These are phyloP conservation scores for Breynia disticha DNA, from an alignment of 441 rosid species.

Conservation along the genomic window DNA sequence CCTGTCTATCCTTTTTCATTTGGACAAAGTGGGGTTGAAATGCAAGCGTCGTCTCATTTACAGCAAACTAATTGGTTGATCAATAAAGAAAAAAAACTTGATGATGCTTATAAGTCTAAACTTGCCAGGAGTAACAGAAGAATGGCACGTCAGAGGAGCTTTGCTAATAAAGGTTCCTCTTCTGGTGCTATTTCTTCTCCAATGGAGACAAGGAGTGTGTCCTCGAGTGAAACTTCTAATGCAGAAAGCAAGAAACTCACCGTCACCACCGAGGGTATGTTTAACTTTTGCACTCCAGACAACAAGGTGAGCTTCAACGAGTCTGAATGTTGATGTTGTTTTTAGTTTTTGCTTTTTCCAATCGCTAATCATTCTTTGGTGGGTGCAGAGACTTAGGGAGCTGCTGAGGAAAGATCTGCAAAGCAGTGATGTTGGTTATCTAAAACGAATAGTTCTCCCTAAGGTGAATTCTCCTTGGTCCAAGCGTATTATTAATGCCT, in stretches of 20 bases:
- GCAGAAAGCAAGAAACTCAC: not conserved
- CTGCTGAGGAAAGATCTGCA: constrained; percentile 42
- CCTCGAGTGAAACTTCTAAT: constrained; percentile 8
- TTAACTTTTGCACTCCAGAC: constrained; percentile 29
- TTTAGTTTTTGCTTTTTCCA: constrained; percentile 3
- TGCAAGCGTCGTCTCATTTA: not conserved
- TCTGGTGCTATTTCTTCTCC: constrained; percentile 14
- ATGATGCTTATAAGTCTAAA: constrained; percentile 38
- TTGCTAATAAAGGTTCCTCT: constrained; percentile 24
- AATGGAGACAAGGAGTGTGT: constrained; percentile 22
- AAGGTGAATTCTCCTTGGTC: constrained; percentile 38
- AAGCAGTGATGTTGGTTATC: constrained; percentile 64
- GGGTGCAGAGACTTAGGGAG: constrained; percentile 43
- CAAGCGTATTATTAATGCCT: no score
- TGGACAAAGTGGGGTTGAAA: constrained; percentile 21
- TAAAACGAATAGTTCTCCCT: constrained; percentile 65
- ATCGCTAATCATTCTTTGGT: constrained; percentile 5
- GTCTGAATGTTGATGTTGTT: not conserved
- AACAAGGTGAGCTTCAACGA: constrained; percentile 32
- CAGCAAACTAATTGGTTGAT: constrained; percentile 18
- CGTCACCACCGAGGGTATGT: constrained; percentile 19
- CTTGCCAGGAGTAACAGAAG: constrained; percentile 52
- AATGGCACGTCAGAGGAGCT: constrained; percentile 48
- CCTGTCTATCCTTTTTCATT: constrained; percentile 19
- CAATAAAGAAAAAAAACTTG: constrained; percentile 22